Conservation (phyloP, 345 rosid genomes). For the Acer campestre region DNA sequence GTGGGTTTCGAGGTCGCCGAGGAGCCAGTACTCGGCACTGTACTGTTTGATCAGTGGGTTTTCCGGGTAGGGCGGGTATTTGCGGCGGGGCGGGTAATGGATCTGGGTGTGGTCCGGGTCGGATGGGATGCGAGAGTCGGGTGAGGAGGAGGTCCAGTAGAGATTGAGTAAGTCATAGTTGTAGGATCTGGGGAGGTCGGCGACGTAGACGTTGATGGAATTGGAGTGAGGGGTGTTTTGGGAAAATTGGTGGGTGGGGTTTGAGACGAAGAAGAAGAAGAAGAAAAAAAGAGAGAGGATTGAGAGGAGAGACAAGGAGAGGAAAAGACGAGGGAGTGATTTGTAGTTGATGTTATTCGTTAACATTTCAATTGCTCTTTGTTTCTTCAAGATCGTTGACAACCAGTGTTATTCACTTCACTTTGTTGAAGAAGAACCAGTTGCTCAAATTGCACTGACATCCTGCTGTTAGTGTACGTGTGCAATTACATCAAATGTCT, state of each 20-base stretch:
- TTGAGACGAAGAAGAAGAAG: constrained; percentile 30
- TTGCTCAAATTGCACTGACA: no score
- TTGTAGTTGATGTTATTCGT: neutral
- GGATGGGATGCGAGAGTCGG: constrained; percentile 68
- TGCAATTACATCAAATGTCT: no score
- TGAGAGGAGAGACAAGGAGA: constrained; percentile 40
- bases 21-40: constrained; percentile 96
- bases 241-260: constrained; percentile 17
- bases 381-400: no score
- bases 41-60: constrained; percentile 92
- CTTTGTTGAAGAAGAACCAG: no score
- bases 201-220: constrained; percentile 71
- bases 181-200: constrained; percentile 83
- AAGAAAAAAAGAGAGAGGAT: constrained; percentile 41
- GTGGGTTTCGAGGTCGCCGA: constrained; percentile 85
- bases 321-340: constrained; percentile 40
- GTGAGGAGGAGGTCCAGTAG: constrained; percentile 62
- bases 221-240: constrained; percentile 14
- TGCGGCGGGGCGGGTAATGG: constrained; percentile 24
- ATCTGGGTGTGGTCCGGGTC: constrained; percentile 67
- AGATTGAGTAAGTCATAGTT: constrained; percentile 75
- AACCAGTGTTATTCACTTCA: no score
- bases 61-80: constrained; percentile 68
- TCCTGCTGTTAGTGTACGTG: no score
- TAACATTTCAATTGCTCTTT: neutral